Evolutionary conservation across 768 basidiomycete species (phyloP).

Genomic region (Dioszegia crocea): DNA sequence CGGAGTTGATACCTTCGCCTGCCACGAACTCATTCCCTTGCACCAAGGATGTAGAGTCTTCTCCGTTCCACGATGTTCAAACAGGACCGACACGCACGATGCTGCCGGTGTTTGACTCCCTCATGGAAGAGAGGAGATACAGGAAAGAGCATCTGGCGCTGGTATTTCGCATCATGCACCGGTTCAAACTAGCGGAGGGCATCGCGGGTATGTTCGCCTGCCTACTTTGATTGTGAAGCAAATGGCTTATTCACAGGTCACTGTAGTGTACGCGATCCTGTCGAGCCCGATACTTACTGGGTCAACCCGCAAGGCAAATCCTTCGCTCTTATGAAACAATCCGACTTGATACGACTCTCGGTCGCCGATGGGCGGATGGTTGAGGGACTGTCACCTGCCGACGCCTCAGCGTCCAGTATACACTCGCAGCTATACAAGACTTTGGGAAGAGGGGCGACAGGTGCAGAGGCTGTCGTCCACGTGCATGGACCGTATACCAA

Average conservation of each 20-base stretch:
- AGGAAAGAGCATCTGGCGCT: conserved; percentile 33
- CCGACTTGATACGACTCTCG: conserved; percentile 21
- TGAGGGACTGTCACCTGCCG: conserved; percentile 24
- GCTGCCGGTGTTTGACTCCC: conserved; percentile 18
- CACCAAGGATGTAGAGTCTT: conserved; percentile 15
- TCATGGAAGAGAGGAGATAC: conserved; percentile 26
- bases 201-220: conserved; percentile 18
- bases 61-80: conserved; percentile 26
- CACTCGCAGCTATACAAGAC: conserved; percentile 30
- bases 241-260: conserved; percentile 14
- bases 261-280: conserved; percentile 31
- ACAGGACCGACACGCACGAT: conserved; percentile 24
- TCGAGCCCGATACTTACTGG: conserved; percentile 35
- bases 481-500: conserved; percentile 37
- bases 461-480: conserved; percentile 30
- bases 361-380: conserved; percentile 20
- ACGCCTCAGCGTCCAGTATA: conserved; percentile 30
- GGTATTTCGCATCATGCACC: conserved; percentile 25
- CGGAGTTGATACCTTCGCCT: not conserved
- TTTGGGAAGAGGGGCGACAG: conserved; percentile 17
- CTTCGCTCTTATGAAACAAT: conserved; percentile 29
- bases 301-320: conserved; percentile 32
- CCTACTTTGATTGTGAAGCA: not conserved
- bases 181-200: conserved; percentile 28
- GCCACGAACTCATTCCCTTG: conserved; percentile 14